These are phyloP conservation scores for Aspergillus pseudoglaucus DNA, from an alignment of 2,329 filamentous ascomycete species.

Conservation along the genomic window DNA sequence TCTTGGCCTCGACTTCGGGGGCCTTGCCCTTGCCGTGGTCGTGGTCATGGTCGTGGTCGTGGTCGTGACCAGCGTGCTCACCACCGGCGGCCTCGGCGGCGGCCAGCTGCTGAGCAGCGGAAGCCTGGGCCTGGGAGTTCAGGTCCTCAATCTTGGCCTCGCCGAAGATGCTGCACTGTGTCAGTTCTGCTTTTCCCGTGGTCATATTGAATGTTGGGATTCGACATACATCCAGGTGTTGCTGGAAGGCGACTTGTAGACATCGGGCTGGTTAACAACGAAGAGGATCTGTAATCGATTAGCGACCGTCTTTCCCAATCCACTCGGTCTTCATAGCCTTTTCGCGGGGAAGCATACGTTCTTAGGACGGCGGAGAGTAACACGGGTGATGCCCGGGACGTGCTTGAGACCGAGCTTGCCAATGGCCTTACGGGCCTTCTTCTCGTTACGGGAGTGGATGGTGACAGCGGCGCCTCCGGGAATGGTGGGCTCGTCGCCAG, in stretches of 20 bases:
- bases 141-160: conserved; percentile 99
- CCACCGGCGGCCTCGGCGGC: conserved; percentile 58
- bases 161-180: conserved; percentile 75
- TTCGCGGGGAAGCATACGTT: conserved; percentile 63
- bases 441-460: conserved; percentile 98
- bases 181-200: conserved; percentile 14
- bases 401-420: conserved; percentile 96
- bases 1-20: conserved; percentile 53
- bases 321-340: not conserved
- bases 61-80: conserved; percentile 57
- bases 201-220: not conserved
- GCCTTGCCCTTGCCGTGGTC: conserved; percentile 60
- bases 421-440: conserved; percentile 99
- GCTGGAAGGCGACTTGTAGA: conserved; percentile 98
- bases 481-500: conserved; percentile 55
- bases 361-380: conserved; percentile 96
- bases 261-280: conserved; percentile 98
- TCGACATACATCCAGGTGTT: conserved; percentile 96
- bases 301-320: too few species aligned
- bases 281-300: conserved; percentile 72
- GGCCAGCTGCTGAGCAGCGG: conserved; percentile 90
- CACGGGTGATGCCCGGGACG: conserved; percentile 93
- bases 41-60: conserved; percentile 32
- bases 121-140: conserved; percentile 95
- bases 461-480: conserved; percentile 82